Conservation (phyloP, 2,329 filamentous ascomycete species). For the Pestalotiopsis sp. region DNA sequence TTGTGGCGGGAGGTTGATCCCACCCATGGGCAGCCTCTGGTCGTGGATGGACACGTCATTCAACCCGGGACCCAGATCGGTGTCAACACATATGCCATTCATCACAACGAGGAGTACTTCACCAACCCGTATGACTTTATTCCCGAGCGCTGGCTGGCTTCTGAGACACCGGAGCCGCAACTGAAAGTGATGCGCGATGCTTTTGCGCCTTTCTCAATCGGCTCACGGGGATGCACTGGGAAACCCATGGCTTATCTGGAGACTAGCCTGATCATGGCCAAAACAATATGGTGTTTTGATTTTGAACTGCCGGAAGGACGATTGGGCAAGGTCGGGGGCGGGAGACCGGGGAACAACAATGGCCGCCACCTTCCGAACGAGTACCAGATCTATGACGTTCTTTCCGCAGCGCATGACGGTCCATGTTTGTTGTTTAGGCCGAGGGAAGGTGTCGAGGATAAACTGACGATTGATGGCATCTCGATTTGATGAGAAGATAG, state of each 20-base stretch:
- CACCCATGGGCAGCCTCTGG: constrained; percentile 14
- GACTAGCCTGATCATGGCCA: constrained; percentile 21
- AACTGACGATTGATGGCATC: background rate
- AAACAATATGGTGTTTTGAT: constrained; percentile 21
- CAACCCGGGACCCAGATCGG: constrained; percentile 36
- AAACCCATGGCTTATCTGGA: constrained; percentile 28
- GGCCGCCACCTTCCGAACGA: background rate
- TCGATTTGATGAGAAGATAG: no score
- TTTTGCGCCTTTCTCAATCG: constrained; percentile 35
- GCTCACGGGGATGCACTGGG: constrained; percentile 37
- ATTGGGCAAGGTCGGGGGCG: background rate
- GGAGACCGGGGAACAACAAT: background rate
- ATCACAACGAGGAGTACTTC: constrained; percentile 35
- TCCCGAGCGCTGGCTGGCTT: constrained; percentile 36
- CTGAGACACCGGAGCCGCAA: constrained; percentile 13
- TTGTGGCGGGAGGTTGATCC: constrained; percentile 32
- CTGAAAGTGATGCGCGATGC: constrained; percentile 17
- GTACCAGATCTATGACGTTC: background rate
- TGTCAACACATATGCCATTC: constrained; percentile 35
- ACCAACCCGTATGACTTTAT: constrained; percentile 27
- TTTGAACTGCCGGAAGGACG: constrained; percentile 1
- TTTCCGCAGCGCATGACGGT: background rate
- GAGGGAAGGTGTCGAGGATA: background rate
- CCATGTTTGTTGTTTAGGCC: background rate
- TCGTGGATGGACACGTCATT: constrained; percentile 29